Evolutionary conservation across 2,329 filamentous ascomycete species (phyloP), one percentile per base, ranked within the genome.

Genomic region (Reticulascus tulasneorum): DNA sequence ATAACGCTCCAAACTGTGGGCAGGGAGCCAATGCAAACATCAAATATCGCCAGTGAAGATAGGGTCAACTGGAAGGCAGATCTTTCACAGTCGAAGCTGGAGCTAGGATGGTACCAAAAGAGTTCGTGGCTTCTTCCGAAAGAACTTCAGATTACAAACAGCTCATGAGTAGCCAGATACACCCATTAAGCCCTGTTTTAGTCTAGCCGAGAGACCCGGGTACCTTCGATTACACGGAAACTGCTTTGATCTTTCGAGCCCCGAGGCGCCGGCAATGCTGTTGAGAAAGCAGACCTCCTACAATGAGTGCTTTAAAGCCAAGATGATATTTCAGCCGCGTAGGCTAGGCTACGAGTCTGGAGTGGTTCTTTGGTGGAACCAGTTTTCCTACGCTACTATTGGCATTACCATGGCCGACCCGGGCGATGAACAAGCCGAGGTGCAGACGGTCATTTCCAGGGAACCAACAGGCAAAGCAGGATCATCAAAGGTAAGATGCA

Each of bases 301-400:
- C 9, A 48, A 47, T 13, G 66, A 67, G 27, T 55, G 43, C 0
- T 77, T 71, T 49, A 52, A 59, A 17, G 64, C 62, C 0, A 59
- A 52, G 3, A 48, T 79, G 10, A 56, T 62, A 0, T 79, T 78
- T 40, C 46, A 54, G 0, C 71, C 73, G 0, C 55, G 51, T 0
- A 57, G 58, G 4, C 27, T 49, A 5, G 56, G 63, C 2, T 66
- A 66, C 4, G 75, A 79, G 54, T 73, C 75, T 1, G 75, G 75
- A 1, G 56, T 68, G 0, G 68, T 70, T 0, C 49, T 77, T 0
- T 79, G 70, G 65, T 75, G 71, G 69, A 75, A 67, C 29, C 66
- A 73, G 8, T 62, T 56, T 35, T 63, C 62, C 0, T 59, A 60
- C 25, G 54, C 56, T 7, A 49, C 56, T 1, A 46, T 57, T 11